Base-by-base conservation (phyloP, 371 early-diverging fungal genomes). In the Rhizopus arrhizus region DNA sequence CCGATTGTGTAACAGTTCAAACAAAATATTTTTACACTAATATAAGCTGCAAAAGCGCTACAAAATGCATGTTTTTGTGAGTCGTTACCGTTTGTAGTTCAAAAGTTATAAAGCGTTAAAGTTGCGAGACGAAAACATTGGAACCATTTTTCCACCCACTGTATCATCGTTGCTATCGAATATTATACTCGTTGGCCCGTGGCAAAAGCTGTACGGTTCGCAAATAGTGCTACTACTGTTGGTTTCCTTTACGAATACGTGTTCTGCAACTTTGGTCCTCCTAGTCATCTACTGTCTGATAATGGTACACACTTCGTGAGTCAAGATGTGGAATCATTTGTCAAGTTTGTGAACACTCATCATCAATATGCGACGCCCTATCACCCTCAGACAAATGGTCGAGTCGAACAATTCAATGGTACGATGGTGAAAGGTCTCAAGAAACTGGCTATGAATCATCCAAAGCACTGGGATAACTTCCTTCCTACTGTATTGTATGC, bases 81-180 rank as follows among this genome's bases (percentile, higher is more conserved):
- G n/a, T n/a, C n/a, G n/a, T n/a, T n/a, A n/a, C n/a, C n/a, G n/a
- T n/a, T n/a, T n/a, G n/a, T n/a, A n/a, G n/a, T n/a, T n/a, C n/a
- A n/a, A n/a, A n/a, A n/a, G n/a, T n/a, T n/a, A n/a, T n/a, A n/a
- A n/a, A n/a, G n/a, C n/a, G n/a, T n/a, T n/a, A n/a, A n/a, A n/a
- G n/a, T n/a, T n/a, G n/a, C n/a, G n/a, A n/a, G n/a, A n/a, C n/a
- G n/a, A n/a, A n/a, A n/a, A n/a, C n/a, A n/a, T n/a, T n/a, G n/a
- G n/a, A n/a, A n/a, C n/a, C n/a, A n/a, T n/a, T n/a, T n/a, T n/a
- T n/a, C n/a, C n/a, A n/a, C n/a, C n/a, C n/a, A n/a, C n/a, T n/a
- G n/a, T n/a, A 76, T 85, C 5, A 31, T 82, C 0, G 65, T 72
- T 0, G 81, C 78, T 5, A 69, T 78, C 35, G 85, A 85, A 41